Conservation (phyloP, 495 filamentous ascomycete genomes). For the Talaromyces borbonicus region DNA sequence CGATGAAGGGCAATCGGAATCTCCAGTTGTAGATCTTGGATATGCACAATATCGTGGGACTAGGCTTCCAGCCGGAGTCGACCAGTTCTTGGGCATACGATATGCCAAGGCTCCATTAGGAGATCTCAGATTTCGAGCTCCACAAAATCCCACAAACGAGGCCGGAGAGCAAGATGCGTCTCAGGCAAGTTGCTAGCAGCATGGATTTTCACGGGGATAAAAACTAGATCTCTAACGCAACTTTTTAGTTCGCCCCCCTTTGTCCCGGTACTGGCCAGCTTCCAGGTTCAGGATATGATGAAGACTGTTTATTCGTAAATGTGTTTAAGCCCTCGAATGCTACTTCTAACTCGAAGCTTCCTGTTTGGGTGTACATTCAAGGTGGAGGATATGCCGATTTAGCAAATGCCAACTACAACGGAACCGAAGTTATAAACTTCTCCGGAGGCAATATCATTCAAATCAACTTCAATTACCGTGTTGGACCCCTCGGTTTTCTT, state of each 20-base stretch:
- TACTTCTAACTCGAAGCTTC: conserved; percentile 39
- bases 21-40: not conserved
- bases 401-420: conserved; percentile 57
- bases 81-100: conserved; percentile 51
- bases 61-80: conserved; percentile 30
- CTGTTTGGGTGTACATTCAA: conserved; percentile 64
- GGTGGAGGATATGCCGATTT: conserved; percentile 58
- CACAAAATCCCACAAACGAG: conserved; percentile 33
- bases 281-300: conserved; percentile 12
- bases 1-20: too few relatives aligned
- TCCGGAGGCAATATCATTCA: conserved; percentile 47
- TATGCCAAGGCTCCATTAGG: conserved; percentile 47
- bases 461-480: conserved; percentile 68
- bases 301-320: conserved; percentile 64
- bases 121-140: conserved; percentile 44
- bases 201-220: not conserved
- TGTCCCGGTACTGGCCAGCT: conserved; percentile 16
- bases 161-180: conserved; percentile 27
- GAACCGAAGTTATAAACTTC: conserved; percentile 43
- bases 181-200: conserved; percentile 15
- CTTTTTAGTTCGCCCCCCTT: conserved; percentile 34
- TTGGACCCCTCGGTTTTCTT: conserved; percentile 62
- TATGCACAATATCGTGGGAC: conserved; percentile 21
- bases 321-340: conserved; percentile 53
- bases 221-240: not conserved